Conservation (phyloP, 148 eudicot genomes). For the Fagopyrum esculentum region DNA sequence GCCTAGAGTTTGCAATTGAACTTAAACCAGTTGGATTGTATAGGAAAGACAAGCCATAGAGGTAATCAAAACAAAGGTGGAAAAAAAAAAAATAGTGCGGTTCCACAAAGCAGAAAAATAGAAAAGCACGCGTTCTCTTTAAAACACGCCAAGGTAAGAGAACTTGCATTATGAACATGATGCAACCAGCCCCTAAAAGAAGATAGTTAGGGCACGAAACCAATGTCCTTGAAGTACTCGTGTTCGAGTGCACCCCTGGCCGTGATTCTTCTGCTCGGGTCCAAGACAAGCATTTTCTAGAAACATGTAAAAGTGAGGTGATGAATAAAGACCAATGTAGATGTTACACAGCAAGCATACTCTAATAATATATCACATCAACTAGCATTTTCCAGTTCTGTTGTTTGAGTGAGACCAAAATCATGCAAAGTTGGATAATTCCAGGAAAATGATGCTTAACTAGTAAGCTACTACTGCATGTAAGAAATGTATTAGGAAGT, state of each 20-base stretch:
- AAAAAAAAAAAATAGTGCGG: not conserved
- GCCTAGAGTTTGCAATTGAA: not conserved
- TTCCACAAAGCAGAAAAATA: not conserved
- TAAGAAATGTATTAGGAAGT: not conserved
- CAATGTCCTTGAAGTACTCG: slow-evolving; percentile 85
- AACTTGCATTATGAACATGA: slow-evolving; percentile 25
- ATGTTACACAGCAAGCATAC: not conserved
- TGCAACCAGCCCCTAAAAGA: not conserved
- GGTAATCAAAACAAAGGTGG: not conserved
- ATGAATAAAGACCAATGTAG: not conserved
- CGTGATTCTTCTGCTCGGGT: slow-evolving; percentile 86
- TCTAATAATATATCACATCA: not conserved
- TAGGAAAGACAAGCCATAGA: not conserved
- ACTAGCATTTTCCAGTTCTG: not conserved
- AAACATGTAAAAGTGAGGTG: not conserved
- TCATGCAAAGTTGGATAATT: not conserved
- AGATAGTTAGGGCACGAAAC: slow-evolving; percentile 44
- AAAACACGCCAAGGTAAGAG: not conserved
- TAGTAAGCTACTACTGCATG: not conserved
- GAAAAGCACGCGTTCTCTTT: not conserved
- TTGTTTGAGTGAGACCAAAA: not conserved
- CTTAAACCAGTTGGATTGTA: slow-evolving; percentile 6
- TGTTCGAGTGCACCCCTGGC: slow-evolving; percentile 90
- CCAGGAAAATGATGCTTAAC: not conserved
- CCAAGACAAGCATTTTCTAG: slow-evolving; percentile 92